These are phyloP conservation scores for Kockovaella imperatae DNA, from an alignment of 768 basidiomycete species.

Conservation along the genomic window DNA sequence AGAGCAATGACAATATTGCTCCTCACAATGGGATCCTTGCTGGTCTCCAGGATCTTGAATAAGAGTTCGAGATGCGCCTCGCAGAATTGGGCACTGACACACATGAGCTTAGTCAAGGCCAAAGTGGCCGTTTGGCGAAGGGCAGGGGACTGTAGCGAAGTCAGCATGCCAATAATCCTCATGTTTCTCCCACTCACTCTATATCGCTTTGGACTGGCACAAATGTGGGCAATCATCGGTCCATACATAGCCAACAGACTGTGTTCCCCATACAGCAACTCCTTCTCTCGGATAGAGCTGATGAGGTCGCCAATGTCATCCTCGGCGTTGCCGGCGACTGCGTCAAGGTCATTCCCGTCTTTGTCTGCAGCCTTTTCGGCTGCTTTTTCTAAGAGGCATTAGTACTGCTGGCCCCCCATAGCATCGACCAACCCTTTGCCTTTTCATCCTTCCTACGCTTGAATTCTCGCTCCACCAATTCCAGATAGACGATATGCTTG, in stretches of 20 bases:
- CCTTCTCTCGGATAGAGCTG: conserved; percentile 70
- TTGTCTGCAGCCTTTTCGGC: conserved; percentile 43
- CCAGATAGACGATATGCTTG: conserved; percentile 93
- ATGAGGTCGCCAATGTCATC: conserved; percentile 96
- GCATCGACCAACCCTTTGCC: conserved; percentile 52
- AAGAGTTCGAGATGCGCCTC: conserved; percentile 78
- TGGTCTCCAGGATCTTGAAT: conserved; percentile 89
- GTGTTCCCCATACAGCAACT: conserved; percentile 72
- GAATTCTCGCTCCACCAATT: conserved; percentile 90
- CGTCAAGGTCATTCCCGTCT: conserved; percentile 79
- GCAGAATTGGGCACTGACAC: conserved; percentile 88
- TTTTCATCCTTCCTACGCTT: conserved; percentile 92
- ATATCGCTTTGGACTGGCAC: conserved; percentile 81
- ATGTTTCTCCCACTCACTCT: conserved; percentile 53
- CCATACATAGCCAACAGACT: conserved; percentile 80
- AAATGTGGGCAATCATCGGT: conserved; percentile 81
- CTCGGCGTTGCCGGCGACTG: conserved; percentile 93
- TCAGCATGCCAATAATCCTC: neutral
- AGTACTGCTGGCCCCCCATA: neutral
- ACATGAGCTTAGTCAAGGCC: conserved; percentile 91
- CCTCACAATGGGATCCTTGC: conserved; percentile 78
- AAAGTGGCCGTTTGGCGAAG: conserved; percentile 80
- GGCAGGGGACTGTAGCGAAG: conserved; percentile 60
- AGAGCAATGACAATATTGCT: conserved; percentile 97
- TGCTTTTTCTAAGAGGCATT: conserved; percentile 51